Evolutionary conservation across 352 stramenopile species (phyloP).

Genomic region (Aphanomyces stellatus): DNA sequence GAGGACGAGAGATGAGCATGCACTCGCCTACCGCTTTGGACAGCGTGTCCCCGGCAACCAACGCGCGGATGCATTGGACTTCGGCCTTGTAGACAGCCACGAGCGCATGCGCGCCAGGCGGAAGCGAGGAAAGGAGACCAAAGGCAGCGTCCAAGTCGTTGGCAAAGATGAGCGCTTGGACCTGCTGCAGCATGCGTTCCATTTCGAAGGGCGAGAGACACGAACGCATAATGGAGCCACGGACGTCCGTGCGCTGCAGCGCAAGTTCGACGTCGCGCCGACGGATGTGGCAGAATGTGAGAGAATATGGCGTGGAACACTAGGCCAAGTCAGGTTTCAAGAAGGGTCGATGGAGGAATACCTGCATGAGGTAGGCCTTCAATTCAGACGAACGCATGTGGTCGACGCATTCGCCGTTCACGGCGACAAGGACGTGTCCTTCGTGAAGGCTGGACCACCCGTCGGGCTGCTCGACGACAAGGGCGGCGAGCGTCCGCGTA

Average conservation of each 20-base stretch:
- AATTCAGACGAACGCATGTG: neutral
- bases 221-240: neutral
- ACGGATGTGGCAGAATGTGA: neutral
- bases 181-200: neutral
- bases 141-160: constrained; percentile 1
- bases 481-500: no score
- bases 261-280: neutral
- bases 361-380: neutral
- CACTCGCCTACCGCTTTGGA: neutral
- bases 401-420: neutral
- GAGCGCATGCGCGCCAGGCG: neutral
- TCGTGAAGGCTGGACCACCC: constrained; percentile 3
- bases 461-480: no score
- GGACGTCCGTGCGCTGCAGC: neutral
- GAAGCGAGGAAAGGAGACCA: neutral
- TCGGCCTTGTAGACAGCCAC: constrained; percentile 7
- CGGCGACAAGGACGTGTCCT: constrained; percentile 6
- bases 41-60: neutral
- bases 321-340: no score
- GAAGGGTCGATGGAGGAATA: no score
- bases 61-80: constrained; percentile 1
- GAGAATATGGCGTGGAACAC: no score
- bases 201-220: neutral
- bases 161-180: neutral
- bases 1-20: no score